phyloP scores from a whole-genome alignment of 176 grass and related monocot species.

The Dactylis glomerata region DNA sequence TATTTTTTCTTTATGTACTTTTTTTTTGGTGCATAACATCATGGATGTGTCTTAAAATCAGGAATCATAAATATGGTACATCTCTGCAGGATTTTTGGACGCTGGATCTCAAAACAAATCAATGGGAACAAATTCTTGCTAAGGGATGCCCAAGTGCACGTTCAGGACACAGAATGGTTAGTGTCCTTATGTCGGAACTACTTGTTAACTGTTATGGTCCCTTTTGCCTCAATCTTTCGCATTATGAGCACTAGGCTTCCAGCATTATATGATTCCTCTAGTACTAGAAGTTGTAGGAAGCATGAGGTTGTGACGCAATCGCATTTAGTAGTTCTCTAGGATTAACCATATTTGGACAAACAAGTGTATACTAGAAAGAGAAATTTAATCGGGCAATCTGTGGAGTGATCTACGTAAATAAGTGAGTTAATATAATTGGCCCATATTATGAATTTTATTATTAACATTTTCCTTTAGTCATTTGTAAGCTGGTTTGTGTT shows the following conservation, averaged over 20 bases:
- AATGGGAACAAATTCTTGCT: constrained; percentile 87
- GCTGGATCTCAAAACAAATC: constrained; percentile 92
- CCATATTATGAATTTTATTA: neutral
- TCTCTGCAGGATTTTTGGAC: constrained; percentile 82
- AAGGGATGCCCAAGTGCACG: constrained; percentile 98
- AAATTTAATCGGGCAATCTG: neutral
- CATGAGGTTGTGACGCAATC: constrained; percentile 1
- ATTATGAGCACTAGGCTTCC: constrained; percentile 6
- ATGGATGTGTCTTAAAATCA: neutral
- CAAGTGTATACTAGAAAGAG: neutral
- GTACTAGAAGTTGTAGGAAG: constrained; percentile 8
- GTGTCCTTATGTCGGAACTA: constrained; percentile 10
- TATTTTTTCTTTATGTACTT: constrained; percentile 1
- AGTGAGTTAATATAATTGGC: neutral
- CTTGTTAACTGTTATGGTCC: neutral
- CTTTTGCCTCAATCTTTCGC: neutral
- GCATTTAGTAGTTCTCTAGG: neutral
- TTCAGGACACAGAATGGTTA: constrained; percentile 94
- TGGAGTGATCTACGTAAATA: neutral
- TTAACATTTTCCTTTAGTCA: neutral
- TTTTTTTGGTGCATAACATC: constrained; percentile 12
- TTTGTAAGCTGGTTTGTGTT: constrained; percentile 1
- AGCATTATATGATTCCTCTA: neutral
- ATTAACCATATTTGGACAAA: neutral
- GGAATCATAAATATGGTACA: constrained; percentile 6